Base-by-base conservation (phyloP, 2,329 filamentous ascomycete genomes). In the Trichoderma atroviride region DNA sequence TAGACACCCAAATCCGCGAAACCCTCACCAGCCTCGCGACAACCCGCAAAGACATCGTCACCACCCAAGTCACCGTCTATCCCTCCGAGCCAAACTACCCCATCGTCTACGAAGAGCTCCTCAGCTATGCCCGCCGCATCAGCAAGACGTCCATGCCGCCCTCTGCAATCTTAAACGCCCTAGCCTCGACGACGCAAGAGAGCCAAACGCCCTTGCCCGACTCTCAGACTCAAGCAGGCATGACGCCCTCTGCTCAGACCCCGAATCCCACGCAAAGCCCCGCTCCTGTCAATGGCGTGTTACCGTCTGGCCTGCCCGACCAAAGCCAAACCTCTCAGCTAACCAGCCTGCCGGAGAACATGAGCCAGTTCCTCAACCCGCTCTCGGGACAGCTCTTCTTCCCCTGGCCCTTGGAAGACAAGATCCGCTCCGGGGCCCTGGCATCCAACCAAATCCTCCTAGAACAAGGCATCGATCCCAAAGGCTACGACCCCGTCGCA, bases 71-170 rank as follows among this genome's bases (percentile, higher is more conserved):
- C 1, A 89, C 88, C 6, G 81, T 80, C 27, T 87, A 87, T 72
- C 84, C 87, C 5, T 77, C 83, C 7, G 81, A 79, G 5, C 81
- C 84, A 2, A 85, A 83, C 76, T 84, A 86, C 73, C 80, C 84
- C 11, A 86, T 96, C 61, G 86, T 86, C 4, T 92, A 93, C 76
- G 85, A 89, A 56, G 90, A 94, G 73, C 87, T 96, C 0, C 88
- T 96, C 27, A 86, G 84, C 71, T 96, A 93, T 77, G 93, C 92
- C 27, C 90, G 91, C 55, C 89, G 90, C 72, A 96, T 96, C 76
- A 91, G 90, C 78, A 91, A 90, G 77, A 93, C 90, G 72, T 95
- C 93, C 0, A 85, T 93, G 14, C 92, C 93, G 0, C 90, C 90
- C 0, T 87, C 87, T 0, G 81, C 82, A 58, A 82, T 83, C 60